Percentiles rank a stretch among this genome's conserved stretches.
phyloP scores from a whole-genome alignment of 1,284 basidiomycete species.

The Microbotryum silenes-acaulis region DNA sequence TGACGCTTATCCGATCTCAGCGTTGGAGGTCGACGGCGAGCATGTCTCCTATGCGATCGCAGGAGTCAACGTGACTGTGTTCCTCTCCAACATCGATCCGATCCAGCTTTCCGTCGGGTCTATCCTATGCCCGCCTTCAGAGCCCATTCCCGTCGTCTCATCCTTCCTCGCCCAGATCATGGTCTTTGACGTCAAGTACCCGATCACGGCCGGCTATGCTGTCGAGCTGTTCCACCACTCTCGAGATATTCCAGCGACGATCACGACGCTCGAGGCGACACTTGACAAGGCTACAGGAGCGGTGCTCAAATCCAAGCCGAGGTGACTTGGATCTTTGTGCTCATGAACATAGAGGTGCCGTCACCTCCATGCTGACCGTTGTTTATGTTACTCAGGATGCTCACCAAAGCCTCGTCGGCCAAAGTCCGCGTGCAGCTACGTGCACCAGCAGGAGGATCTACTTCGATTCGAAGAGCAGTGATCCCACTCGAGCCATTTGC shows the following conservation, averaged over 20 bases:
- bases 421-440: conserved; percentile 74
- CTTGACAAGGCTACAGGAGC: conserved; percentile 71
- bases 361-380: neutral
- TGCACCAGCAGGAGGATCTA: conserved; percentile 39
- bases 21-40: conserved; percentile 76
- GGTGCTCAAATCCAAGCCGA: conserved; percentile 68
- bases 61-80: conserved; percentile 79
- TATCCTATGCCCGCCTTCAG: conserved; percentile 69
- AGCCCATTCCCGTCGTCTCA: conserved; percentile 64
- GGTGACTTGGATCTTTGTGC: conserved; percentile 47
- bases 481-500: conserved; percentile 81
- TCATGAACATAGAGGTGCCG: neutral
- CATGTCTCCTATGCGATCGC: conserved; percentile 78
- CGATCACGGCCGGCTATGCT: conserved; percentile 78
- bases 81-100: conserved; percentile 74
- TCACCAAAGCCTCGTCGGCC: conserved; percentile 74
- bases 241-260: conserved; percentile 77
- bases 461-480: conserved; percentile 46
- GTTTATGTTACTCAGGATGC: conserved; percentile 51
- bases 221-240: conserved; percentile 94
- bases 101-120: conserved; percentile 79
- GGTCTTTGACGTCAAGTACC: conserved; percentile 84
- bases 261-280: conserved; percentile 67
- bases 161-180: conserved; percentile 80
- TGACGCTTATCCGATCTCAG: conserved; percentile 43